Evolutionary conservation across 2,329 filamentous ascomycete species (phyloP).

Genomic region (Fusarium falciforme): DNA sequence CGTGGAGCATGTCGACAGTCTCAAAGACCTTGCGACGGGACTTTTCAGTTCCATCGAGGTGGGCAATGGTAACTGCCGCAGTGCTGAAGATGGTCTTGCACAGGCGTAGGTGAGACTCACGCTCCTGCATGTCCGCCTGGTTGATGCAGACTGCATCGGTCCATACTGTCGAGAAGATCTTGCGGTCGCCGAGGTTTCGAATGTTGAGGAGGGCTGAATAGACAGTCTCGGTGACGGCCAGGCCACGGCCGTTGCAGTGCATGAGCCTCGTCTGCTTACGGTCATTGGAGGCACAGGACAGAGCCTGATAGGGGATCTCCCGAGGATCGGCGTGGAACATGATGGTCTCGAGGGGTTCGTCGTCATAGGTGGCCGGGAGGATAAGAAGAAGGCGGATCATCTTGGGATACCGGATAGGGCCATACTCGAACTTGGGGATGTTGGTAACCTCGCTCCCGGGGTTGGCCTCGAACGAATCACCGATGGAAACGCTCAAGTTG

Average conservation of each 20-base stretch:
- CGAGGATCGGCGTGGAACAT: constrained; percentile 10
- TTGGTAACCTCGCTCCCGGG: constrained; percentile 7
- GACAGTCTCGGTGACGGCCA: constrained; percentile 3
- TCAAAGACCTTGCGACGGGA: constrained; percentile 15
- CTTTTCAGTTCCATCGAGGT: constrained; percentile 8
- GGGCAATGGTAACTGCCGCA: constrained; percentile 7
- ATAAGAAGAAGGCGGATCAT: constrained; percentile 12
- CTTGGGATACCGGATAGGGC: constrained; percentile 8
- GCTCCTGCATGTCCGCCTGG: constrained; percentile 7
- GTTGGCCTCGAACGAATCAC: constrained; percentile 9
- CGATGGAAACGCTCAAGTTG: constrained; percentile 9
- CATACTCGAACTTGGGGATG: constrained; percentile 12
- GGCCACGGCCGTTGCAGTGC: constrained; percentile 11
- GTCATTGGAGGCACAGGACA: constrained; percentile 11
- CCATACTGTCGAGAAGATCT: constrained; percentile 13
- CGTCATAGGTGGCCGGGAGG: constrained; percentile 3
- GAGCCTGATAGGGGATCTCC: constrained; percentile 7
- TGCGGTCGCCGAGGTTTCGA: constrained; percentile 10
- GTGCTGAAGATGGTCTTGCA: constrained; percentile 11
- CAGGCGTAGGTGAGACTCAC: constrained; percentile 7
- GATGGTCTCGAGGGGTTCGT: constrained; percentile 12
- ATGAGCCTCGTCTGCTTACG: constrained; percentile 11
- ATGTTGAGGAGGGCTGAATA: constrained; percentile 11
- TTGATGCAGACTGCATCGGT: constrained; percentile 8
- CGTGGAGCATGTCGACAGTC: constrained; percentile 9